A percentile compares a stretch with the other conserved stretches of the same genome.
These are phyloP conservation scores for Byssothecium circinans DNA, from an alignment of 2,329 filamentous ascomycete species.

Conservation along the genomic window DNA sequence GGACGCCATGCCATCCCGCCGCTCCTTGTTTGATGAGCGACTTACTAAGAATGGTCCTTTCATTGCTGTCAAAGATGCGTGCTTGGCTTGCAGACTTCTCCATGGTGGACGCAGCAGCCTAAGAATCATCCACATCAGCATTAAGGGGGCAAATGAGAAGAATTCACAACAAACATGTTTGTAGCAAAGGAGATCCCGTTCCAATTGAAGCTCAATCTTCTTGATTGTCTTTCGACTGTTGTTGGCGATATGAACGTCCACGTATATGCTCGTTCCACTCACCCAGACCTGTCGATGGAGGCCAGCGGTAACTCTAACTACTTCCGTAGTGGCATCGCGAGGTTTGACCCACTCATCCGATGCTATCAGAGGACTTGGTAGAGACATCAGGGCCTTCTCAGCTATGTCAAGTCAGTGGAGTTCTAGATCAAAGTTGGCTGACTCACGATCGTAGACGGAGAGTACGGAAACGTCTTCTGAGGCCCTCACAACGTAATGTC, in stretches of 20 bases:
- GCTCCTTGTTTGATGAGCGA: conserved; percentile 47
- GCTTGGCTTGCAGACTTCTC: conserved; percentile 55
- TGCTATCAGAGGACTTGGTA: conserved; percentile 55
- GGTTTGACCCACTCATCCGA: conserved; percentile 51
- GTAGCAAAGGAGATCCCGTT: conserved; percentile 55
- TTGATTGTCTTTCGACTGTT: conserved; percentile 53
- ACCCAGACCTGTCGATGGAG: conserved; percentile 62
- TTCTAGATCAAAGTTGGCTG: background rate
- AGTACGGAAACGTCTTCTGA: conserved; percentile 55
- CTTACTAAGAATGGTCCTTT: conserved; percentile 51
- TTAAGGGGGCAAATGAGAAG: background rate
- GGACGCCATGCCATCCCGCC: conserved; percentile 52
- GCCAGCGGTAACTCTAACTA: conserved; percentile 54
- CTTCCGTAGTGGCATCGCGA: conserved; percentile 46
- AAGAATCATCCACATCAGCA: conserved; percentile 23
- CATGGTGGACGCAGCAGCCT: conserved; percentile 52
- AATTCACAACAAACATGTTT: conserved; percentile 47
- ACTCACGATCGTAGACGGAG: conserved; percentile 57
- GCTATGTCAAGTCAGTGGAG: conserved; percentile 35
- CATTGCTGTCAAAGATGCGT: conserved; percentile 56
- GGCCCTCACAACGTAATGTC: conserved; percentile 53
- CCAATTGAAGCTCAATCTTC: conserved; percentile 55
- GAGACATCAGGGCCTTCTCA: conserved; percentile 57
- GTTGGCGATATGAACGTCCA: conserved; percentile 57
- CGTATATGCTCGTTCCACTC: conserved; percentile 57